A percentile compares a stretch with the other conserved stretches of the same genome.
Conservation (phyloP, 2,329 filamentous ascomycete species). For the Fusarium pseudocircinatum region DNA sequence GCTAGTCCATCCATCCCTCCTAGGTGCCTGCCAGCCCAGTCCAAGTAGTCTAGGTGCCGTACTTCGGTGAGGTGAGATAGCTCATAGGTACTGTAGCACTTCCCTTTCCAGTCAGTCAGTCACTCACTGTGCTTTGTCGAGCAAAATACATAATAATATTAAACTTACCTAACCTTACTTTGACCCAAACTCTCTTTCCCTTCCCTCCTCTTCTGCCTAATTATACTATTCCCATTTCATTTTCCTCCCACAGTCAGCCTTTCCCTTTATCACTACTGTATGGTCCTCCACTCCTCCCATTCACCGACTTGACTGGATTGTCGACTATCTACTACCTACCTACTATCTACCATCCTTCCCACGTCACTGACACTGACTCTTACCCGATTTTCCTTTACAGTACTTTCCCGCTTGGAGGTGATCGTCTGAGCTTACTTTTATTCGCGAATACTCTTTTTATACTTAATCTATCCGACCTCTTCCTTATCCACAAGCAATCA, state of each 20-base stretch:
- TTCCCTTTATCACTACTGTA: conserved; percentile 2
- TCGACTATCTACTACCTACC: neutral
- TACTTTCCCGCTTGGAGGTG: neutral
- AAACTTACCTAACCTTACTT: conserved; percentile 27
- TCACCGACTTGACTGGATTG: neutral
- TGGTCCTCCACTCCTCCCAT: neutral
- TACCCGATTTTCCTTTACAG: neutral
- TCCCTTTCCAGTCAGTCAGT: neutral
- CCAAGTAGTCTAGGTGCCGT: neutral
- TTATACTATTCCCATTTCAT: conserved; percentile 9
- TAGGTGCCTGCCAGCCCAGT: neutral
- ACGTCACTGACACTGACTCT: conserved; percentile 14
- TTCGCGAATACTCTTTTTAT: conserved; percentile 11
- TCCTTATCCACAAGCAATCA: neutral
- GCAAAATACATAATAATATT: conserved; percentile 12
- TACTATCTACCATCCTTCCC: neutral
- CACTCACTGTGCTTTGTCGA: neutral
- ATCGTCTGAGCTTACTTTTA: conserved; percentile 21
- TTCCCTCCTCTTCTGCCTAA: conserved; percentile 20
- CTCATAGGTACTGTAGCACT: conserved; percentile 25
- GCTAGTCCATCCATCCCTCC: conserved; percentile 28
- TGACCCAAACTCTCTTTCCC: conserved; percentile 26
- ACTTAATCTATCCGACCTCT: conserved; percentile 5
- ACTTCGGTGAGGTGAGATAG: conserved; percentile 5
- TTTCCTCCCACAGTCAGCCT: conserved; percentile 7